These are phyloP conservation scores for Prillingera fragicola DNA, from an alignment of 1,284 basidiomycete genomes.

Conservation along the genomic window DNA sequence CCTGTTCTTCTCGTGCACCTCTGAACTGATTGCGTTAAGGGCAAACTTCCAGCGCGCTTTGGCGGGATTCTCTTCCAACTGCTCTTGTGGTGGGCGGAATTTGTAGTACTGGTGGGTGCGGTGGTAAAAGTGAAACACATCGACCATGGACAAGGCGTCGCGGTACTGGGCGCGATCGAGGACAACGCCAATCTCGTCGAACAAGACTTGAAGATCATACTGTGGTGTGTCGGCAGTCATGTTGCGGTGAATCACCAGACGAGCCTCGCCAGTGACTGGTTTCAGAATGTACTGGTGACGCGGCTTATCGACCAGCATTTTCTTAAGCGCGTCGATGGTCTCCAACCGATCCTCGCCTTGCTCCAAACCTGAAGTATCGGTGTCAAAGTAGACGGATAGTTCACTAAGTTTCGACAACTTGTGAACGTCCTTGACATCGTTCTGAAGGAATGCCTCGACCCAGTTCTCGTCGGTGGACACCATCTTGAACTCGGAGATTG, in stretches of 20 bases:
- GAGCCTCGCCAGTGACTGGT: conserved; percentile 92
- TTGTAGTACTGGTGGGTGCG: conserved; percentile 84
- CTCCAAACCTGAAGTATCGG: too few species aligned
- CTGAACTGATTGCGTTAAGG: conserved; percentile 70
- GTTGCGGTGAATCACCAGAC: conserved; percentile 77
- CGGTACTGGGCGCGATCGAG: conserved; percentile 95
- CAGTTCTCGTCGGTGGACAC: conserved; percentile 89
- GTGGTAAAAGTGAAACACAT: conserved; percentile 95
- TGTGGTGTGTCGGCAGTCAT: conserved; percentile 68
- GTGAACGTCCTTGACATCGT: conserved; percentile 79
- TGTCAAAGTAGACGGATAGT: conserved; percentile 92
- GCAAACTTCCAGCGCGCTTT: conserved; percentile 77
- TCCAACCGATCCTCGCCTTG: conserved; percentile 54
- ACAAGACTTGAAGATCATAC: conserved; percentile 82
- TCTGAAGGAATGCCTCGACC: conserved; percentile 93
- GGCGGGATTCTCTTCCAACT: conserved; percentile 62
- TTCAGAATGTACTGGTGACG: conserved; percentile 92
- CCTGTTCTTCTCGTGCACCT: conserved; percentile 75
- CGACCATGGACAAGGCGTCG: conserved; percentile 85
- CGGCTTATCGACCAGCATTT: conserved; percentile 61
- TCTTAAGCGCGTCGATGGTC: conserved; percentile 70
- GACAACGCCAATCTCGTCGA: conserved; percentile 90
- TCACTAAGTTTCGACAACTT: conserved; percentile 88
- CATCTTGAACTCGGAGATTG: conserved; percentile 85
- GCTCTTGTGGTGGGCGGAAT: conserved; percentile 63